A percentile compares a stretch with the other conserved stretches of the same genome.
Evolutionary conservation across 1,284 basidiomycete species (phyloP).

Genomic region (Cutaneotrichosporon curvatum): DNA sequence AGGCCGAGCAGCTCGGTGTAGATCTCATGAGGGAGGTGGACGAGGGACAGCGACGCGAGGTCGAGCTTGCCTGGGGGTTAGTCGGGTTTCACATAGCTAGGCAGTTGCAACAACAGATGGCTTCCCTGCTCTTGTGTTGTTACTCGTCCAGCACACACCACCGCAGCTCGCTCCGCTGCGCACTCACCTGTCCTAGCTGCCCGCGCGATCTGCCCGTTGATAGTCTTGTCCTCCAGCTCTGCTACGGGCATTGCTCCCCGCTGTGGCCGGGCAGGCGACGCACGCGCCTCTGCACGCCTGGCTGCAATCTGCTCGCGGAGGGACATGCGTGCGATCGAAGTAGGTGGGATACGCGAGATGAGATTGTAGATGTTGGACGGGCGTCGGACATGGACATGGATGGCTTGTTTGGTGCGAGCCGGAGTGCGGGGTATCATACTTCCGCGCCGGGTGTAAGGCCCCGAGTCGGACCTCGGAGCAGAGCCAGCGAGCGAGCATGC

Average conservation of each 20-base stretch:
- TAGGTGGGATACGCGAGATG: neutral
- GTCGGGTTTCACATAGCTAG: neutral
- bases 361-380: neutral
- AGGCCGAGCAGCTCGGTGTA: conserved; percentile 41
- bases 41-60: conserved; percentile 29
- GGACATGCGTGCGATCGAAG: conserved; percentile 3
- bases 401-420: neutral
- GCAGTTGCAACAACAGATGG: neutral
- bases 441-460: too few species aligned
- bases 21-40: conserved; percentile 30
- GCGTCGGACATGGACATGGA: neutral
- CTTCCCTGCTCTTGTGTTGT: neutral
- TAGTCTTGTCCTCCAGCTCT: conserved; percentile 28
- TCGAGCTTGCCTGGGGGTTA: conserved; percentile 37
- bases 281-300: conserved; percentile 26
- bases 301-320: conserved; percentile 38
- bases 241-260: neutral
- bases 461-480: too few species aligned
- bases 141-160: neutral
- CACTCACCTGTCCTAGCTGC: conserved; percentile 34
- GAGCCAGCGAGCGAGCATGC: too few species aligned
- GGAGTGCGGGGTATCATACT: too few species aligned
- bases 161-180: neutral
- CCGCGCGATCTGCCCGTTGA: conserved; percentile 27
- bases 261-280: conserved; percentile 12